Evolutionary conservation across 768 basidiomycete genomes (phyloP).

Genomic region (Tylopilus plumbeoviolaceoides): DNA sequence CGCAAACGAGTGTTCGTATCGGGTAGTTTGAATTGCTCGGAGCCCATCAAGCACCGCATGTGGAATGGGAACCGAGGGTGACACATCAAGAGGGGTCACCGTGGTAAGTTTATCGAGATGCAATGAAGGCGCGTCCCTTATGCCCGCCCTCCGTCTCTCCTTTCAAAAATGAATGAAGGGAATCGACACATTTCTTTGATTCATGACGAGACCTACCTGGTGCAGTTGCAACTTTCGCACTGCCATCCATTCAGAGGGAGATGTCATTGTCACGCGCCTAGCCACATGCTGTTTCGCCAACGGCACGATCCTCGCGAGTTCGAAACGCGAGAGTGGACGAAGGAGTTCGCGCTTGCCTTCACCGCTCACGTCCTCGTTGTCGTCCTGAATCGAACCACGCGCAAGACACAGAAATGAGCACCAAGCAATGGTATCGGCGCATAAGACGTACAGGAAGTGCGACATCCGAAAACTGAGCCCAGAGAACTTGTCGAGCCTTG

Average conservation of each 20-base stretch:
- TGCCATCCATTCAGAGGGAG: slow-evolving; percentile 32
- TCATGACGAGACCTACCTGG: slow-evolving; percentile 20
- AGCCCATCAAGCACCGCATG: slow-evolving; percentile 47
- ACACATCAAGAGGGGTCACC: slow-evolving; percentile 27
- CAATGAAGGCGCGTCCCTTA: neutral
- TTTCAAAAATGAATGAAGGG: neutral
- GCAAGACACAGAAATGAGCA: neutral
- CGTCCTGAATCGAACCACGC: slow-evolving; percentile 3
- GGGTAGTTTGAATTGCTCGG: slow-evolving; percentile 54
- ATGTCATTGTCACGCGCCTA: neutral
- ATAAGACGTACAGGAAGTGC: slow-evolving; percentile 15
- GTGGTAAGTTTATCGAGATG: slow-evolving; percentile 4
- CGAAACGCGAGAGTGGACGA: slow-evolving; percentile 41
- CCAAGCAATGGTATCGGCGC: neutral
- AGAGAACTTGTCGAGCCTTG: slow-evolving; percentile 26
- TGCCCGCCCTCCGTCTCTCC: slow-evolving; percentile 21
- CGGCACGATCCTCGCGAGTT: slow-evolving; percentile 35
- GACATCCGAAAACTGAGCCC: slow-evolving; percentile 14
- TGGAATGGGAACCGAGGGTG: slow-evolving; percentile 23
- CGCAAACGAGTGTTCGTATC: slow-evolving; percentile 61
- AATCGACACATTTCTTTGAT: neutral
- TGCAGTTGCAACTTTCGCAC: slow-evolving; percentile 45
- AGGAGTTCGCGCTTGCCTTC: slow-evolving; percentile 21
- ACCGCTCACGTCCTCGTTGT: slow-evolving; percentile 9
- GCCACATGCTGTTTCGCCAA: slow-evolving; percentile 1